Conservation (phyloP, 495 filamentous ascomycete genomes). For the Hypomontagnella monticulosa region DNA sequence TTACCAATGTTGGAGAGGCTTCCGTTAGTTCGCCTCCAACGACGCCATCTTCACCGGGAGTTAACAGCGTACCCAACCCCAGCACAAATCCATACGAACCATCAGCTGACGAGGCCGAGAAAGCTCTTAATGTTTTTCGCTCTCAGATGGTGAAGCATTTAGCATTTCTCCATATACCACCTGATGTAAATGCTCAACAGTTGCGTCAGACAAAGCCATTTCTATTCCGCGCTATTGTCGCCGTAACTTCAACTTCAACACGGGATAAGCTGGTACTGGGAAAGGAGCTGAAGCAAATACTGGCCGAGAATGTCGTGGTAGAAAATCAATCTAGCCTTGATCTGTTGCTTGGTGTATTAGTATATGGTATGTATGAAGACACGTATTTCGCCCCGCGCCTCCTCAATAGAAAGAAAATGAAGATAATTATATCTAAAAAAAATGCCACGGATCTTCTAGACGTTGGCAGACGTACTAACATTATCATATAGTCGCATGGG, state of each 20-base stretch:
- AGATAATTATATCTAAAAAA: too few relatives aligned
- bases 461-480: too few relatives aligned
- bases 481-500: slow-evolving; percentile 53
- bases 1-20: background rate
- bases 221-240: slow-evolving; percentile 61
- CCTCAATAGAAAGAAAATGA: too few relatives aligned
- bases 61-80: background rate
- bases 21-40: background rate
- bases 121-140: slow-evolving; percentile 53
- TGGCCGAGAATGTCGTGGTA: slow-evolving; percentile 54
- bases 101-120: slow-evolving; percentile 50
- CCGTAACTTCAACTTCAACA: slow-evolving; percentile 51
- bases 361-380: slow-evolving; percentile 36
- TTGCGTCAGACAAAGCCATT: slow-evolving; percentile 58
- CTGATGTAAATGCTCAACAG: slow-evolving; percentile 52
- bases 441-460: too few relatives aligned
- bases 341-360: slow-evolving; percentile 61
- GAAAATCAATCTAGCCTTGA: slow-evolving; percentile 56
- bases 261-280: slow-evolving; percentile 41
- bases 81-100: background rate
- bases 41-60: background rate
- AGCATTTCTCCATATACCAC: slow-evolving; percentile 57
- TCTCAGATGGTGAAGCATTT: slow-evolving; percentile 53
- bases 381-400: too few relatives aligned
- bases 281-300: slow-evolving; percentile 49